These are phyloP conservation scores for Coprinopsis strossmayeri DNA, from an alignment of 768 basidiomycete species.

Conservation along the genomic window DNA sequence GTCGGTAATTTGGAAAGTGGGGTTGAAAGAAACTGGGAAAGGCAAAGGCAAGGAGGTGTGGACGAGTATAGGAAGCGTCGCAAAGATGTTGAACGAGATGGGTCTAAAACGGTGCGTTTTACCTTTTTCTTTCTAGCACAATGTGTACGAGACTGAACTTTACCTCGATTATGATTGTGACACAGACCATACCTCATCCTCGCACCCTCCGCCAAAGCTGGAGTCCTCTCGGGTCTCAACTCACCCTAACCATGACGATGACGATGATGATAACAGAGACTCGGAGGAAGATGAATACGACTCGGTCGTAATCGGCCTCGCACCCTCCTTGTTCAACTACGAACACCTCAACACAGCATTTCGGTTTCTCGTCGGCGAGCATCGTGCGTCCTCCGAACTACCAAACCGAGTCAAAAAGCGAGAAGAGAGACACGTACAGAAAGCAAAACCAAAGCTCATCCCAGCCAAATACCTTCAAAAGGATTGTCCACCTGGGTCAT, in stretches of 20 bases:
- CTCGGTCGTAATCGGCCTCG: conserved; percentile 59
- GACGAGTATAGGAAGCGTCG: conserved; percentile 60
- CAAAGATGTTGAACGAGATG: conserved; percentile 32
- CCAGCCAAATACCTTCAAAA: conserved; percentile 46
- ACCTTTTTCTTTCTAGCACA: conserved; percentile 1
- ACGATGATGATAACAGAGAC: neutral
- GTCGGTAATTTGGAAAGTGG: no score
- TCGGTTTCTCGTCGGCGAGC: conserved; percentile 48
- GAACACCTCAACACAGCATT: conserved; percentile 57
- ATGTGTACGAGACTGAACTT: neutral
- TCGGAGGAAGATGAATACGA: conserved; percentile 31
- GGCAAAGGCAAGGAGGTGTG: conserved; percentile 54
- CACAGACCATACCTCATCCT: neutral
- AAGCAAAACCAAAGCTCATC: no score
- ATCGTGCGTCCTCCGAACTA: conserved; percentile 10
- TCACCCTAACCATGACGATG: neutral
- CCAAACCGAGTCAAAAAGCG: neutral
- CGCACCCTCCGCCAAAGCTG: conserved; percentile 29
- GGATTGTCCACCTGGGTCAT: conserved; percentile 39
- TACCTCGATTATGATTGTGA: neutral
- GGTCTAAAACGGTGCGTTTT: conserved; percentile 33
- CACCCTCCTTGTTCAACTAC: conserved; percentile 47
- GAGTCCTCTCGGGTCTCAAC: neutral
- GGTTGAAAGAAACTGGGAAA: no score
- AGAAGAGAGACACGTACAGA: conserved; percentile 42